These are phyloP conservation scores for Neurospora hispaniola DNA, from an alignment of 495 filamentous ascomycete species.

Conservation along the genomic window DNA sequence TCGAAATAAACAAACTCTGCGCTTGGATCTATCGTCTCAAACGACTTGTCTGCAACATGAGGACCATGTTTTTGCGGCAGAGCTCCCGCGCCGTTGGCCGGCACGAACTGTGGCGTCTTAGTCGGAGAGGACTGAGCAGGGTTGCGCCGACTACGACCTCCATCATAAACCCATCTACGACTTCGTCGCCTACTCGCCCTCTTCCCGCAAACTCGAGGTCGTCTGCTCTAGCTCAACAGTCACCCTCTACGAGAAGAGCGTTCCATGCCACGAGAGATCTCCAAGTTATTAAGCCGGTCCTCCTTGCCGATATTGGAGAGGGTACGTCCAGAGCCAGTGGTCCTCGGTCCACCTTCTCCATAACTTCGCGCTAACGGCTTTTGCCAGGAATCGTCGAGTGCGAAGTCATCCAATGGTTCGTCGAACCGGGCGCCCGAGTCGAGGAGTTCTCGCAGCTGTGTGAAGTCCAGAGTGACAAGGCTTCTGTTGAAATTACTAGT, in stretches of 20 bases:
- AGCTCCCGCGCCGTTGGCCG: constrained; percentile 31
- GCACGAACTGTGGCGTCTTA: constrained; percentile 24
- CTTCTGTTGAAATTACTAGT: constrained; percentile 96
- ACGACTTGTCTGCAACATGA: background rate
- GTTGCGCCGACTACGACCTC: constrained; percentile 8
- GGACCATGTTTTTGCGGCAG: constrained; percentile 34
- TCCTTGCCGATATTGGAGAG: constrained; percentile 94
- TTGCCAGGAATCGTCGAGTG: constrained; percentile 83
- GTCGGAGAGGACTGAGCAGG: constrained; percentile 22
- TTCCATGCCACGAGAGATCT: constrained; percentile 54
- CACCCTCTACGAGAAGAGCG: constrained; percentile 17
- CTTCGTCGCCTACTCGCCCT: background rate
- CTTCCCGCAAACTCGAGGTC: constrained; percentile 1
- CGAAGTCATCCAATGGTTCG: constrained; percentile 99
- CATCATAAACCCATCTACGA: background rate
- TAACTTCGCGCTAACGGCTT: background rate
- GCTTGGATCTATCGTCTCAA: background rate
- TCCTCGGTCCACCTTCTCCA: background rate
- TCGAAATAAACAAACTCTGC: background rate
- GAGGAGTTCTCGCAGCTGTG: constrained; percentile 97
- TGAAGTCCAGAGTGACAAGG: constrained; percentile 97
- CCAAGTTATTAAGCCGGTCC: constrained; percentile 67
- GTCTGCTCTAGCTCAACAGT: constrained; percentile 12
- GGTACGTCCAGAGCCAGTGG: constrained; percentile 39
- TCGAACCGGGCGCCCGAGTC: constrained; percentile 87